Evolutionary conservation across 306 rosid genomes (phyloP), one percentile per base, ranked within the genome.

Genomic region (Casuarina cunninghamiana): DNA sequence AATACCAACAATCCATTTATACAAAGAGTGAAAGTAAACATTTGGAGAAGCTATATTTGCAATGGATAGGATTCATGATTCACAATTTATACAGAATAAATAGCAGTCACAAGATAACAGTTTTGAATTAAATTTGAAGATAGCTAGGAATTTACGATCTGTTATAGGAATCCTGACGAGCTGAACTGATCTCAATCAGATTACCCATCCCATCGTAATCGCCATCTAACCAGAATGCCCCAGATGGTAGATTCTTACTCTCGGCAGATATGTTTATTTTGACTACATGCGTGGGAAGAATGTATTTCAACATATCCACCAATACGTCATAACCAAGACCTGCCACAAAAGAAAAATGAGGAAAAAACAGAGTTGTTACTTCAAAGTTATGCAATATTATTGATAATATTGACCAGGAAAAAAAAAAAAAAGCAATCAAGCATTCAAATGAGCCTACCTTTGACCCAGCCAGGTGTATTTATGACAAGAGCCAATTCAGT

Each of bases 381-480:
- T 39, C 48, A 6, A 75, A 61, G 37, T 45, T 70, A 72, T 55
- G 68, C 49, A 60, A 49, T 58, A 69, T 42, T 54, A 65, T 8
- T 44, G 71, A 79, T 15, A 44, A 78, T 53, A 12, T 39, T 65
- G 43, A 72, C 38, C 12, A 50, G 74, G 26, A 21, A 21, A 53
- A 63, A 72, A 68, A 48, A 71, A 72, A 26, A 53, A 67, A 43
- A 55, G 15, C 6, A 41, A 74, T 26, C 2, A 73, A 60, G 48
- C 35, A 51, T 1, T 44, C 19, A 6, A 75, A 19, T 2, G 48
- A 74, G 69, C 71, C 77, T 84, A 90, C 98, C 98, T 88, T 92
- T 95, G 79, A 95, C 97, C 98, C 98, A 92, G 41, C 98, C 97
- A 65, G 95, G 90, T 38, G 98, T 95, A 83, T 95, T 95, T 75